Evolutionary conservation across 2,329 filamentous ascomycete species (phyloP).

Genomic region (Fusarium praegraminearum): DNA sequence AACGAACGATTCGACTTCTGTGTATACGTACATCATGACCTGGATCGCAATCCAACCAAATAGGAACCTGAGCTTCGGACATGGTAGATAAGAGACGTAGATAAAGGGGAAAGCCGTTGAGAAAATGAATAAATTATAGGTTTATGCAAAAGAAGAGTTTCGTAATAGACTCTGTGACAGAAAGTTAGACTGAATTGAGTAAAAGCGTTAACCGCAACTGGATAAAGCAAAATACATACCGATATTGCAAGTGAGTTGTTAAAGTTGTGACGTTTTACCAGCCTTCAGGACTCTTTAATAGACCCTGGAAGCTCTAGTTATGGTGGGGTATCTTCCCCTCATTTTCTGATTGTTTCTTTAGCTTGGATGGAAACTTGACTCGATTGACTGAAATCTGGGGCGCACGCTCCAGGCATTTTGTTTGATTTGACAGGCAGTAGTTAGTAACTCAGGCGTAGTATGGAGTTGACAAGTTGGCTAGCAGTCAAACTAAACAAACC

Average conservation of each 20-base stretch:
- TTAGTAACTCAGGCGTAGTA: not conserved
- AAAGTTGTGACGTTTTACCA: conserved; percentile 39
- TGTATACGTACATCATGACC: conserved; percentile 72
- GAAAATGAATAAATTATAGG: not conserved
- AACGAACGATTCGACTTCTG: conserved; percentile 4
- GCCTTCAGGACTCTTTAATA: conserved; percentile 18
- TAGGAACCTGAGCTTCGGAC: conserved; percentile 57
- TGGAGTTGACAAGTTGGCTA: conserved; percentile 13
- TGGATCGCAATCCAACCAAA: conserved; percentile 73
- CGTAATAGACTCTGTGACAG: not conserved
- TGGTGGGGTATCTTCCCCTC: conserved; percentile 42
- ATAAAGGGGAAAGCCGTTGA: not conserved
- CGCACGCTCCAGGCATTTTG: conserved; percentile 23
- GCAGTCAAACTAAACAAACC: conserved; percentile 13
- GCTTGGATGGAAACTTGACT: conserved; percentile 4
- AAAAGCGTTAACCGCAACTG: not conserved
- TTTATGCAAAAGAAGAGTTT: conserved; percentile 1
- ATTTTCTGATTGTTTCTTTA: conserved; percentile 19
- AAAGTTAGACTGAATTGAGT: not conserved
- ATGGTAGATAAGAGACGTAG: conserved; percentile 26
- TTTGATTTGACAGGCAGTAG: not conserved
- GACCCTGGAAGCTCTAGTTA: conserved; percentile 20
- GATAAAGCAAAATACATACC: not conserved
- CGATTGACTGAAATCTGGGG: conserved; percentile 4
- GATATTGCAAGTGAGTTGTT: conserved; percentile 29